phyloP scores from a whole-genome alignment of 2,329 filamentous ascomycete genomes.

The Dactylellina leptospora region DNA sequence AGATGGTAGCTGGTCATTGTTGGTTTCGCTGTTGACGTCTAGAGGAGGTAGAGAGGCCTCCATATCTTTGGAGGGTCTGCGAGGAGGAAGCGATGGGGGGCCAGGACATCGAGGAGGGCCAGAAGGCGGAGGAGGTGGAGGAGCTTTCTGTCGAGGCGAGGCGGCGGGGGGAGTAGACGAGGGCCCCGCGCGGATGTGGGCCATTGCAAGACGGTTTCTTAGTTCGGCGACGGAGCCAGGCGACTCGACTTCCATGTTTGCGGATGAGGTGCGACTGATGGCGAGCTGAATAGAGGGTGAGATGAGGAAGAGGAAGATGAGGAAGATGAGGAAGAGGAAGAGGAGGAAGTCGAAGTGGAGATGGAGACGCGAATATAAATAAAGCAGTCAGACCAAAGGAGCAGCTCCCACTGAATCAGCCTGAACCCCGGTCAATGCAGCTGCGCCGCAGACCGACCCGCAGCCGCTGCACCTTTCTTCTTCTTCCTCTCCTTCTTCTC shows the following conservation, averaged over 20 bases:
- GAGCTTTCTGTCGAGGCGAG: neutral
- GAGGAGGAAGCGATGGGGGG: constrained; percentile 1
- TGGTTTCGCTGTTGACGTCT: too few species aligned
- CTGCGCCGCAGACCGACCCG: too few species aligned
- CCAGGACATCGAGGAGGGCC: constrained; percentile 9
- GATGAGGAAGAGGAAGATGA: neutral
- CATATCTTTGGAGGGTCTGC: neutral
- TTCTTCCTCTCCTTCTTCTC: too few species aligned
- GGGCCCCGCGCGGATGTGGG: constrained; percentile 31
- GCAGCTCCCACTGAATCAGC: too few species aligned
- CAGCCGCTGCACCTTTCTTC: too few species aligned
- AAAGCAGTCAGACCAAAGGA: neutral
- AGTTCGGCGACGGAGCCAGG: constrained; percentile 7
- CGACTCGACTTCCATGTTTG: neutral
- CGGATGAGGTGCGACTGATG: neutral
- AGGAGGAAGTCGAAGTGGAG: neutral
- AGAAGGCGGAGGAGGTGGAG: constrained; percentile 28
- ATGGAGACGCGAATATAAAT: neutral
- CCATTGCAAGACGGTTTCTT: constrained; percentile 7
- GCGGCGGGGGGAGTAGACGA: neutral
- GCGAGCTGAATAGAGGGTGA: neutral
- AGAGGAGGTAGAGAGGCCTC: neutral
- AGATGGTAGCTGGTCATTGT: constrained; percentile 12
- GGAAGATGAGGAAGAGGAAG: neutral
- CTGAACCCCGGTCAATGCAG: too few species aligned